Base-by-base conservation (phyloP, 768 basidiomycete genomes). In the Termitomyces sp. region DNA sequence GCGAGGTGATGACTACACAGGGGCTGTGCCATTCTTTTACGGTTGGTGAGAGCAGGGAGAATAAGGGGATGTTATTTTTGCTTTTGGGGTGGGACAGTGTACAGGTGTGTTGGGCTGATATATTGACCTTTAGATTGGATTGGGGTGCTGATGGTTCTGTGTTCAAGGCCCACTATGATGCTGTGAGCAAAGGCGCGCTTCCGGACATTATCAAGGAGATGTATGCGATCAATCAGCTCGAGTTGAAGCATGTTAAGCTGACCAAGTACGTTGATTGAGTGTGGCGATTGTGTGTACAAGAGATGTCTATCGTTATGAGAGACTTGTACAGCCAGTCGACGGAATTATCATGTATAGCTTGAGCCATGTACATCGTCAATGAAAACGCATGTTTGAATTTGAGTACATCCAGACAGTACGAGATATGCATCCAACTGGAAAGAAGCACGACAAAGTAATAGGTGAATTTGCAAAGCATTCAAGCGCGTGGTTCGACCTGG, bases 21-120 rank as follows among this genome's bases (percentile, higher is more conserved):
- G 23, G 27, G 11, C 3, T 44, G 12, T 59, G 54, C 27, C 47
- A 54, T 17, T 35, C 52, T n/a, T 5, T 37, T 5, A 17, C 42
- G 17, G 7, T 42, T 9, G 61, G 61, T 10, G 52, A 54, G 48
- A 59, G 57, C 34, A 57, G 32, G 43, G 61, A 59, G 39, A 56
- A 52, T 7, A 57, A 57, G 34, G 58, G 49, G 12, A 54, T 32
- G 10, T 35, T n/a, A 17, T 41, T 59, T n/a, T 3, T 57, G 14
- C 47, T 54, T 6, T 4, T 59, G 6, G 58, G 61, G 9, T 62
- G 61, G 61, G 58, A 59, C 23, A 59, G 52, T 44, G 39, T 59
- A n/a, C 37, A 59, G 58, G 61, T 59, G 45, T 37, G 53, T 44
- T 2, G 16, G 19, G 16, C 0, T 12, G 25, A 11, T 41, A 25